Conservation (phyloP, 176 grass and related monocot species). For the Triticum aestivum region IWGSC_CS_RefSeq_v2.1 NC_057810.1:52747111-52747610, state of each 20-base stretch:
- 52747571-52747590: slow-evolving; percentile 37
- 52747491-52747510: slow-evolving; percentile 40
- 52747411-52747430: slow-evolving; percentile 86
- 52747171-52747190: slow-evolving; percentile 37
- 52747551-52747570: slow-evolving; percentile 46
- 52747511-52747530: slow-evolving; percentile 38
- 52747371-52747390: slow-evolving; percentile 72
- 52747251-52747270: slow-evolving; percentile 38
- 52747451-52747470: slow-evolving; percentile 44
- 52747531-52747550: slow-evolving; percentile 24
- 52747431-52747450: slow-evolving; percentile 53
- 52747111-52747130: slow-evolving; percentile 44
- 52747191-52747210: slow-evolving; percentile 21
- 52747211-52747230: slow-evolving; percentile 36
- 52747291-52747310: slow-evolving; percentile 51
- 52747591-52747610: slow-evolving; percentile 39
- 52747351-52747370: slow-evolving; percentile 84
- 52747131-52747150: slow-evolving; percentile 43
- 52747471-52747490: slow-evolving; percentile 41
- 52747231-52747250: slow-evolving; percentile 41
- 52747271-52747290: slow-evolving; percentile 37
- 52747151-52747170: slow-evolving; percentile 36
- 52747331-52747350: slow-evolving; percentile 94
- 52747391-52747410: slow-evolving; percentile 89
- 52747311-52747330: slow-evolving; percentile 91